phyloP scores from a whole-genome alignment of 2,329 filamentous ascomycete species.

The Calonectria pseudoturangicola region DNA sequence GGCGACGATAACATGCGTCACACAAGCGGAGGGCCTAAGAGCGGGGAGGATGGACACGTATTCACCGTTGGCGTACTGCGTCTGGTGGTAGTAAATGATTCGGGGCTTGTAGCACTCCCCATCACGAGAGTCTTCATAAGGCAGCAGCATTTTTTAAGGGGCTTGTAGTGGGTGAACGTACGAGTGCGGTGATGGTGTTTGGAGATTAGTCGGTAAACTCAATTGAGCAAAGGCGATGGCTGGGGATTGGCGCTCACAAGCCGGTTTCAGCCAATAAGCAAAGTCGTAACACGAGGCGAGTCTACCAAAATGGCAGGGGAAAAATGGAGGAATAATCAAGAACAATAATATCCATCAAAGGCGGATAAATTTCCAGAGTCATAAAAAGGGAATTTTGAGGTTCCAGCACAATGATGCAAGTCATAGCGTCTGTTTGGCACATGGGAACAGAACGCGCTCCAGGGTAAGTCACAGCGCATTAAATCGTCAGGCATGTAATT shows the following conservation, averaged over 20 bases:
- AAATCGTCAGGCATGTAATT: background rate
- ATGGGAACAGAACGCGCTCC: background rate
- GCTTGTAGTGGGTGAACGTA: background rate
- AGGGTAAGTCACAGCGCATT: background rate
- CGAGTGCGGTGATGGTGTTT: background rate
- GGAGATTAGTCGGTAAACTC: background rate
- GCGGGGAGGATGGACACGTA: conserved; percentile 72
- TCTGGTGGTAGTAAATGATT: conserved; percentile 71
- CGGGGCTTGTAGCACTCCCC: conserved; percentile 56
- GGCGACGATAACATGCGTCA: conserved; percentile 88
- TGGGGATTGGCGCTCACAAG: conserved; percentile 6
- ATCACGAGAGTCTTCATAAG: background rate
- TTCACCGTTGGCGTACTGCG: conserved; percentile 62
- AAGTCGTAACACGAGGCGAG: background rate
- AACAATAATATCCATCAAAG: background rate
- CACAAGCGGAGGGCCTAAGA: conserved; percentile 62
- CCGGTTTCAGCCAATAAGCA: conserved; percentile 11
- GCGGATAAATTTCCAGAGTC: background rate
- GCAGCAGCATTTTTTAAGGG: conserved; percentile 15
- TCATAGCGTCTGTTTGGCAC: background rate
- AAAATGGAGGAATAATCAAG: background rate
- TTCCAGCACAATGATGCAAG: background rate
- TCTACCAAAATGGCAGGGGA: background rate
- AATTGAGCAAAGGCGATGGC: conserved; percentile 3
- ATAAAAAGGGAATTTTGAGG: background rate